phyloP scores from a whole-genome alignment of 441 rosid species.

The Metrosideros polymorpha region DNA sequence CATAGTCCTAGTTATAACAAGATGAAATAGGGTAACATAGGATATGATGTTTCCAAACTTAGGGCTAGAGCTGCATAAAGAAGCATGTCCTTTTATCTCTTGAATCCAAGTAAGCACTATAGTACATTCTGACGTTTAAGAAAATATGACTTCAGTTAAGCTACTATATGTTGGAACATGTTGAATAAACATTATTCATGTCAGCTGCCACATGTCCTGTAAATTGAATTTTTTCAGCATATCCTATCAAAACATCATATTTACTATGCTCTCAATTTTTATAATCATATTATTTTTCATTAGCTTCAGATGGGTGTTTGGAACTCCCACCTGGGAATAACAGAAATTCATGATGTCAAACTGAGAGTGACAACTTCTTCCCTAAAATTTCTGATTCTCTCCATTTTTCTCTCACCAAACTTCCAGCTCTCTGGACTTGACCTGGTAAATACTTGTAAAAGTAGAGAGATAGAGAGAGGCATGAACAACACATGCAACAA shows the following conservation, averaged over 20 bases:
- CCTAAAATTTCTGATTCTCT: background rate
- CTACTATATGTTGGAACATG: background rate
- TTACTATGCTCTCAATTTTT: background rate
- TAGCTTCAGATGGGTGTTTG: background rate
- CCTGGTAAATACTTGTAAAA: background rate
- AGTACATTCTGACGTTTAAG: background rate
- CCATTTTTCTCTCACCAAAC: background rate
- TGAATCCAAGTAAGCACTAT: background rate
- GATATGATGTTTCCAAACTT: background rate
- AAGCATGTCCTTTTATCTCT: background rate
- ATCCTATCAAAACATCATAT: background rate
- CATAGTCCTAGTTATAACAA: background rate
- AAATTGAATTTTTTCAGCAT: background rate
- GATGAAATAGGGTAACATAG: background rate
- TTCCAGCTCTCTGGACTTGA: background rate
- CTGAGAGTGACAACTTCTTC: background rate
- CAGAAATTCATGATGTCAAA: background rate
- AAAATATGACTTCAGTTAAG: background rate
- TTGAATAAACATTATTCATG: background rate
- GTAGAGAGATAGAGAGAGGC: background rate
- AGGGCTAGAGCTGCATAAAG: background rate
- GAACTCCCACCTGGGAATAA: background rate
- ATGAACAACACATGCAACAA: background rate
- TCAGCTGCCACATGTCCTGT: background rate
- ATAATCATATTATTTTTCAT: background rate